Conservation (phyloP, 495 filamentous ascomycete species). For the Haplographium delicatum region DNA sequence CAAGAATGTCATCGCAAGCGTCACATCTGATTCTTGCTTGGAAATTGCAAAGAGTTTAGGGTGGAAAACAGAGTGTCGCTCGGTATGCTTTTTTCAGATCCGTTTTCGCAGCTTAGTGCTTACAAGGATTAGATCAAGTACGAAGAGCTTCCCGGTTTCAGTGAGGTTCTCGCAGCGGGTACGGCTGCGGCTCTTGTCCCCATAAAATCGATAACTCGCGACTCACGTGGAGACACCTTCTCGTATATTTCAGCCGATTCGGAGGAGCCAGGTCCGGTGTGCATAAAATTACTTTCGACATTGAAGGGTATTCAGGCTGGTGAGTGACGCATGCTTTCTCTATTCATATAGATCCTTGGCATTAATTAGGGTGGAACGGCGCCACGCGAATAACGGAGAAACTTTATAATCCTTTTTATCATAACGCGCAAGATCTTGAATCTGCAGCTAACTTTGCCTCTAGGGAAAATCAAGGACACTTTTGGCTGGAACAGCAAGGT, state of each 20-base stretch:
- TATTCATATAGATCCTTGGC: too few relatives aligned
- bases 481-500: slow-evolving; percentile 69
- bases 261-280: slow-evolving; percentile 68
- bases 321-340: too few relatives aligned
- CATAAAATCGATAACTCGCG: slow-evolving; percentile 78
- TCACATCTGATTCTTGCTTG: slow-evolving; percentile 67
- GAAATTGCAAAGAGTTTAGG: slow-evolving; percentile 63
- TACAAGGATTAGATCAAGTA: slow-evolving; percentile 57
- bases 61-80: slow-evolving; percentile 59
- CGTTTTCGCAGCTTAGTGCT: not conserved
- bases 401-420: too few relatives aligned
- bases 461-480: slow-evolving; percentile 68
- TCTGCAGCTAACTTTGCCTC: too few relatives aligned
- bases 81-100: slow-evolving; percentile 32
- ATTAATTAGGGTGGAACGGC: too few relatives aligned
- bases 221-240: slow-evolving; percentile 54
- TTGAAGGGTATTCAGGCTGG: slow-evolving; percentile 80
- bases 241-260: slow-evolving; percentile 52
- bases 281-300: slow-evolving; percentile 61
- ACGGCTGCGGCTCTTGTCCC: slow-evolving; percentile 91
- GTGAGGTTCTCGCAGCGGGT: slow-evolving; percentile 85
- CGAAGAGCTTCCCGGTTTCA: slow-evolving; percentile 69
- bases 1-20: slow-evolving; percentile 74
- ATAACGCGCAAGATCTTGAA: too few relatives aligned
- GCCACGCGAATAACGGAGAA: too few relatives aligned